Evolutionary conservation across 2,329 filamentous ascomycete species (phyloP), one percentile per base, ranked within the genome.

Genomic region (Colletotrichum eleusines): DNA sequence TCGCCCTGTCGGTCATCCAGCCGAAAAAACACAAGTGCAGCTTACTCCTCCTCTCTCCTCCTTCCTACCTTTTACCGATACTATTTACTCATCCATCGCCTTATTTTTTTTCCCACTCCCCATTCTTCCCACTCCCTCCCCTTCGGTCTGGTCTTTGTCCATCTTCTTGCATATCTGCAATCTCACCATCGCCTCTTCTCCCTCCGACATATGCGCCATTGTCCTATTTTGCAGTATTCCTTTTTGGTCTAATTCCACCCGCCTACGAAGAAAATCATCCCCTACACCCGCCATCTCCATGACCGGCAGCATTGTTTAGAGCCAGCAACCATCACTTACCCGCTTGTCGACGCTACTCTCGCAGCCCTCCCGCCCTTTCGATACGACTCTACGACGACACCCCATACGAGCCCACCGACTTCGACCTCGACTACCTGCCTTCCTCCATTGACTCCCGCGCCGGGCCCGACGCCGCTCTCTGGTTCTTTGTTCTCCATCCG

Each of bases 321-420:
- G n/a, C 28, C 20, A 35, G 20, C 42, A 9, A 44, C 48, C 42
- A 16, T 71, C 63, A 28, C 63, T 54, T 63, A n/a, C 42, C 40
- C 55, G 31, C 38, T 55, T 55, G n/a, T 23, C 58, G 51, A 51
- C 50, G 58, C 58, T 44, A 38, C 68, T 58, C 51, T 51, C 58
- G 63, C 44, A 42, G 51, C 31, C n/a, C 0, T 1, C 48, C 14
- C 38, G 11, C 14, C 31, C 53, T 44, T n/a, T 59, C 64, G 66
- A 60, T 64, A 65, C 69, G 59, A 69, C 54, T 64, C 60, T 46
- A 20, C 60, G n/a, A 48, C 66, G 9, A 50, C 23, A 62, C 57
- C 57, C 44, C 51, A 58, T 62, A 71, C 63, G 68, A 71, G 50
- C 63, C 50, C 57, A 63, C 57, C 68, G 51, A 71, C 46, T 20